Evolutionary conservation across 345 rosid genomes (phyloP).

Genomic region (Gossypium thurberi): DNA sequence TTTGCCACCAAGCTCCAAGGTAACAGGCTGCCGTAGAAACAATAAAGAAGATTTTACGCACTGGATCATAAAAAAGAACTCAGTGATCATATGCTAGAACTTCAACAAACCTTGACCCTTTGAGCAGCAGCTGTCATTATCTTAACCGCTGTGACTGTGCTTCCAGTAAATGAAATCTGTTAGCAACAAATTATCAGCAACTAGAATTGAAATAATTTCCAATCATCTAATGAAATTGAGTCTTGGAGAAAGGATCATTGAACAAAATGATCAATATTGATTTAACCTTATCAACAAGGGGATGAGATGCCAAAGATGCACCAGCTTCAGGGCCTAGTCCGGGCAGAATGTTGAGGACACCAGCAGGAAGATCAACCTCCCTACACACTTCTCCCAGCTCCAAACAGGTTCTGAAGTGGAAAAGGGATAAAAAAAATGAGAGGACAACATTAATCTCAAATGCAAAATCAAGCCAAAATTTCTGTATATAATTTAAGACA

Average conservation of each 20-base stretch:
- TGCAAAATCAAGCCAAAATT: neutral
- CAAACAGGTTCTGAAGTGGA: constrained; percentile 70
- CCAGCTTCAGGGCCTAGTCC: constrained; percentile 97
- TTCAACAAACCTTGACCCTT: constrained; percentile 59
- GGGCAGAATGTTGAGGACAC: constrained; percentile 83
- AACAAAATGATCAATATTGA: constrained; percentile 10
- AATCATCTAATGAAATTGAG: neutral
- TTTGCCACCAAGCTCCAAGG: constrained; percentile 94
- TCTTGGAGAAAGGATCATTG: neutral
- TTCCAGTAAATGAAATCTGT: constrained; percentile 93
- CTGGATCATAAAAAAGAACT: neutral
- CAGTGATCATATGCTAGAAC: neutral
- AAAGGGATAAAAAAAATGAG: neutral
- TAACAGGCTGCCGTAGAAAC: constrained; percentile 62
- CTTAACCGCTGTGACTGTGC: constrained; percentile 73
- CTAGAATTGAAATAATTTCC: neutral
- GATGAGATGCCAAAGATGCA: constrained; percentile 90
- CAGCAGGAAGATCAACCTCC: constrained; percentile 91
- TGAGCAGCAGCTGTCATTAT: constrained; percentile 82
- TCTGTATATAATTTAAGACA: neutral
- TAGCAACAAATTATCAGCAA: constrained; percentile 14
- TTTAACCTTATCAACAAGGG: constrained; percentile 80
- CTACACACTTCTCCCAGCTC: constrained; percentile 88
- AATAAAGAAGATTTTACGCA: constrained; percentile 11
- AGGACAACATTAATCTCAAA: neutral